Conservation (phyloP, 306 rosid species). For the Trichosanthes cucumerina region DNA sequence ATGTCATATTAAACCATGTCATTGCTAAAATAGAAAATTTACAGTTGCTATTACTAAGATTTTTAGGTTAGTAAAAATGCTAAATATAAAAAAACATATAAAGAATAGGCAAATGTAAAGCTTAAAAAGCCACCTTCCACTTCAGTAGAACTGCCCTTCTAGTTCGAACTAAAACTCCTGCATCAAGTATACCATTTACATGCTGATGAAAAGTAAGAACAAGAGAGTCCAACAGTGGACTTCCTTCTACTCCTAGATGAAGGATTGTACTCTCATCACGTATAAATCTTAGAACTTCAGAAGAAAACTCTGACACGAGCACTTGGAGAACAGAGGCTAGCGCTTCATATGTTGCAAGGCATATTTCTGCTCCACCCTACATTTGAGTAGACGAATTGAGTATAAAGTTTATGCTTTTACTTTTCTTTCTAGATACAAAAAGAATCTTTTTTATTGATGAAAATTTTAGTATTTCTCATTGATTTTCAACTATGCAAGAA, state of each 20-base stretch:
- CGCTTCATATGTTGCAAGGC: conserved; percentile 81
- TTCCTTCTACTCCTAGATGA: conserved; percentile 26
- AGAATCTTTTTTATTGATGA: neutral
- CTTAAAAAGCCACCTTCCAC: conserved; percentile 48
- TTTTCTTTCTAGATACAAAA: neutral
- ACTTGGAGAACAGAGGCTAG: conserved; percentile 54
- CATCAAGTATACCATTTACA: conserved; percentile 49
- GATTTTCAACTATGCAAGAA: too few species aligned
- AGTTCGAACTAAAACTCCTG: conserved; percentile 63
- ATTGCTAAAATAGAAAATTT: neutral
- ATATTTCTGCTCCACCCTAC: conserved; percentile 69
- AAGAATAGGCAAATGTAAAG: neutral
- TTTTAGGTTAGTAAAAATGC: neutral
- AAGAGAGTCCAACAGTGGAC: conserved; percentile 48
- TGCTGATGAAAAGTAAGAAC: conserved; percentile 47
- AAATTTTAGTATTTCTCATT: too few species aligned
- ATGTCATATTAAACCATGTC: neutral
- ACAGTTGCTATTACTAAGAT: neutral
- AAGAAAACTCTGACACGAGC: conserved; percentile 39
- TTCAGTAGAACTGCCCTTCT: conserved; percentile 84
- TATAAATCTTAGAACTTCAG: conserved; percentile 23
- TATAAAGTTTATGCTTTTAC: neutral
- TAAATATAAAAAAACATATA: neutral
- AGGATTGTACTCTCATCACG: conserved; percentile 26
- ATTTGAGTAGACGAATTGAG: conserved; percentile 19